Evolutionary conservation across 2,329 filamentous ascomycete species (phyloP), one percentile per base, ranked within the genome.

Genomic region (Cryphonectria radicalis): DNA sequence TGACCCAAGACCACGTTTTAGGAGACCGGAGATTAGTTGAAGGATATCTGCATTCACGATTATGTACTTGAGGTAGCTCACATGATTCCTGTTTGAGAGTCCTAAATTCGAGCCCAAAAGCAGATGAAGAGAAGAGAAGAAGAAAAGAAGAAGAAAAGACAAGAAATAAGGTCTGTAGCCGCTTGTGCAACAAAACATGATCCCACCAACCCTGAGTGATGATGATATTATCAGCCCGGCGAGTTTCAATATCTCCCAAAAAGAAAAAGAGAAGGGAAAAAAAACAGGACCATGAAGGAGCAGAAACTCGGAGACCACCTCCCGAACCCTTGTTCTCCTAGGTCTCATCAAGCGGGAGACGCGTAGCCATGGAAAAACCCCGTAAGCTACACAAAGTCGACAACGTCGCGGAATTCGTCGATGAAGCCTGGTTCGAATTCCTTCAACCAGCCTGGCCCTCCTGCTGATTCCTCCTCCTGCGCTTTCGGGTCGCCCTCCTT

Each of bases 341-440:
- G 5, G 13, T 35, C 7, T 32, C 25, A 59, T 19, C 55, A 59
- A 19, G 55, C 17, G 25, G 35, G 59, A 62, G 14, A 11, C 19
- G 53, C 25, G n/a, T 32, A 40, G 37, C 10, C 42, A 25, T 65
- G 42, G 3, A 13, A 13, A 13, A 32, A 28, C 53, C 35, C 19
- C 17, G 50, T 8, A n/a, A 40, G 17, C 59, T 68, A 73, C 46
- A 73, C 63, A 28, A 73, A 71, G 25, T 73, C 69, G 32, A 73
- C 71, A 40, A 69, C 40, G 28, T 46, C 69, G 7, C 69, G 69
- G 11, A 71, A 73, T 28, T 68, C 66, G 10, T 50, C 37, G 13
- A 68, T 60, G 25, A 73, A 71, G 3, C 28, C 63, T 17, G 60
- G 59, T n/a, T 73, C 71, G 53, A 73, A 73, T 2, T 68, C 71